Evolutionary conservation across 2,329 filamentous ascomycete species (phyloP), one percentile per base, ranked within the genome.

Genomic region (Aureobasidium musti): DNA sequence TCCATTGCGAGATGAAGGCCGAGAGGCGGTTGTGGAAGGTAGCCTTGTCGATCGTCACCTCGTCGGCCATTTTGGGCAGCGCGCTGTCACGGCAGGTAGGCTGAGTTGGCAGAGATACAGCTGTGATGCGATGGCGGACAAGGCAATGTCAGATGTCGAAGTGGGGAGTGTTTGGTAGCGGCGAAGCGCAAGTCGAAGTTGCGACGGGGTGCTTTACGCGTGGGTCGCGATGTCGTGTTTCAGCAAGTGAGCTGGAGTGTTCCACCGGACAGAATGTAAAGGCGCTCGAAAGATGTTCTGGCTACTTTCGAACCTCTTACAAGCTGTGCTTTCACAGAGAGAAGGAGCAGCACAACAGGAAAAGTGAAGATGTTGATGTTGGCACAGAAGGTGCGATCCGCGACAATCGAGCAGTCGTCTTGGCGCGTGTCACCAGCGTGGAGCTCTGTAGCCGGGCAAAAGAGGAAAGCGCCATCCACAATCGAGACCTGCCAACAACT

Each of bases 1-100:
- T 98, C 95, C 96, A 99, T 81, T 92, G 88, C 73, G 91, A 88
- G 77, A 93, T 86, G 74, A 99, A 90, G 76, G 90, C 89, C 72
- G 89, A 89, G 72, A 98, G 86, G 76, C 95, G 93, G 82, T 95
- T 93, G 80, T 97, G 93, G 83, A 99, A 99, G 78, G 88, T 84
- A 79, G 90, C 89, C 82, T 89, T 91, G 83, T 98, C 93, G 83
- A 99, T 97, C 82, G 91, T 91, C 82, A 99, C 96, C 80, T 96
- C 91, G 75, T 89, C 87, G 72, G 84, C 84, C 87, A 89, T 89
- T 72, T 68, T 74, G 33, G 33, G 68, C 70, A 69, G 71, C 50
- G 45, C 33, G 60, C 37, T 54, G 61, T 54, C 61, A 52, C 45
- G 45, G 21, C 47, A 52, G 30, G 33, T 37, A 21, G 19, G 61